A percentile compares a stretch with the other conserved stretches of the same genome.
Evolutionary conservation across 495 filamentous ascomycete genomes (phyloP).

Genomic region (Tuber calosporum): DNA sequence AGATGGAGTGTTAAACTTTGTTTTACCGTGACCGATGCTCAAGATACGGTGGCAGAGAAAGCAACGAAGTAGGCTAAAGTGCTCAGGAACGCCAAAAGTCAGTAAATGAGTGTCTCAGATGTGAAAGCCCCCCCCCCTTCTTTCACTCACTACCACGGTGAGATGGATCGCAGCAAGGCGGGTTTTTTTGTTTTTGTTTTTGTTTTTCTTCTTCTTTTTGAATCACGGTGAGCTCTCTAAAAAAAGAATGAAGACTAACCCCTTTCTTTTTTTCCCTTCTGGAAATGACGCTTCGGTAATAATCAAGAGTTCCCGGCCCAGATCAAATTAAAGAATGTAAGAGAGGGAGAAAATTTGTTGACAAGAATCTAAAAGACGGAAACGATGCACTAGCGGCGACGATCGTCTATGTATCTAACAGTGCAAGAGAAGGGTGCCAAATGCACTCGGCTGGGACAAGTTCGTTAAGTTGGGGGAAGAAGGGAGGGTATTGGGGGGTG

Average conservation of each 20-base stretch:
- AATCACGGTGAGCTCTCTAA: slow-evolving; percentile 22
- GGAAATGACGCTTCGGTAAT: slow-evolving; percentile 28
- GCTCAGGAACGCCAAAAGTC: slow-evolving; percentile 21
- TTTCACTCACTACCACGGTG: slow-evolving; percentile 13
- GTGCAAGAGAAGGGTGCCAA: slow-evolving; percentile 27
- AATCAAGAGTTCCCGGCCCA: slow-evolving; percentile 35
- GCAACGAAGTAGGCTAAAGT: slow-evolving; percentile 22
- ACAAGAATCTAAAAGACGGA: slow-evolving; percentile 41
- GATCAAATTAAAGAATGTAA: slow-evolving; percentile 39
- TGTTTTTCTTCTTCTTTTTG: slow-evolving; percentile 17
- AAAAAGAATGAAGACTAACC: slow-evolving; percentile 40
- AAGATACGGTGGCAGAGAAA: slow-evolving; percentile 18
- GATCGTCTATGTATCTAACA: slow-evolving; percentile 25
- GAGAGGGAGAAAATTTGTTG: slow-evolving; percentile 40
- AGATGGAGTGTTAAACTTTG: slow-evolving; percentile 18
- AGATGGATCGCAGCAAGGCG: slow-evolving; percentile 8
- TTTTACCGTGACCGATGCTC: slow-evolving; percentile 25
- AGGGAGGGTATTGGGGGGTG: slow-evolving; percentile 17
- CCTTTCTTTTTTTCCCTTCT: slow-evolving; percentile 35
- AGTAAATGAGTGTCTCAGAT: slow-evolving; percentile 27
- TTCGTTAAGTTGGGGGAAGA: slow-evolving; percentile 30
- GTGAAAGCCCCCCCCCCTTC: slow-evolving; percentile 7
- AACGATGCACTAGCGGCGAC: slow-evolving; percentile 20
- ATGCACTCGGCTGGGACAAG: slow-evolving; percentile 24
- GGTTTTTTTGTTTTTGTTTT: slow-evolving; percentile 17